These are phyloP conservation scores for Metschnikowia proteae DNA, from an alignment of 805 yeast species.

Conservation along the genomic window DNA sequence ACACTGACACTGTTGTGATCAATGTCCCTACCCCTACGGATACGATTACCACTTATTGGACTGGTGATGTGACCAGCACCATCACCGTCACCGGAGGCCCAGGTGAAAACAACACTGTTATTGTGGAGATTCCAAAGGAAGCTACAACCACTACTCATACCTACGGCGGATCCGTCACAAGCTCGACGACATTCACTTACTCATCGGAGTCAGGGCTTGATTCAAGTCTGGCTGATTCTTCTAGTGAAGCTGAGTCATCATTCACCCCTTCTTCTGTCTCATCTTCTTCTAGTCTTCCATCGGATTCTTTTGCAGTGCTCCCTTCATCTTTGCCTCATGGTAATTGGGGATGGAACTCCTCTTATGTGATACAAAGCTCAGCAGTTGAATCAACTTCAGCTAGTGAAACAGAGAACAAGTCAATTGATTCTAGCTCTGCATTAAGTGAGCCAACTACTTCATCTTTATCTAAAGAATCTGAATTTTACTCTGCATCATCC, in stretches of 20 bases:
- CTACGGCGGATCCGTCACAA: not conserved
- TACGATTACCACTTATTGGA: no score
- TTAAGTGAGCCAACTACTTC: not conserved
- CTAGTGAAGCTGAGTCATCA: not conserved
- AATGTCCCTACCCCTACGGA: constrained; percentile 7
- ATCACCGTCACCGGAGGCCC: no score
- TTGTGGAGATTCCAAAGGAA: no score
- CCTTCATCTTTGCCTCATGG: not conserved
- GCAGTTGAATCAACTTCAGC: not conserved
- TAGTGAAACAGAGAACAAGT: not conserved
- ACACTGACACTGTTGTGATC: constrained; percentile 20
- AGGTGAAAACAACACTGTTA: no score
- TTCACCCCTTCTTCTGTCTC: no score
- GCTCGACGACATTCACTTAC: no score
- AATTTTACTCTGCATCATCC: no score
- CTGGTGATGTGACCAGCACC: no score
- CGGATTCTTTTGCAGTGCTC: not conserved
- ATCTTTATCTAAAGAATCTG: not conserved
- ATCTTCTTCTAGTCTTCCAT: no score
- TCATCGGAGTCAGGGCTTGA: no score
- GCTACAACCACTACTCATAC: not conserved
- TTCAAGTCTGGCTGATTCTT: not conserved
- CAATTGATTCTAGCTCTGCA: no score
- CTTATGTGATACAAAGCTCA: no score
- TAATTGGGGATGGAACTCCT: not conserved